A percentile compares a stretch with the other conserved stretches of the same genome.
Conservation (phyloP, 1,284 basidiomycete genomes). For the Phellopilus nigrolimitatus region DNA sequence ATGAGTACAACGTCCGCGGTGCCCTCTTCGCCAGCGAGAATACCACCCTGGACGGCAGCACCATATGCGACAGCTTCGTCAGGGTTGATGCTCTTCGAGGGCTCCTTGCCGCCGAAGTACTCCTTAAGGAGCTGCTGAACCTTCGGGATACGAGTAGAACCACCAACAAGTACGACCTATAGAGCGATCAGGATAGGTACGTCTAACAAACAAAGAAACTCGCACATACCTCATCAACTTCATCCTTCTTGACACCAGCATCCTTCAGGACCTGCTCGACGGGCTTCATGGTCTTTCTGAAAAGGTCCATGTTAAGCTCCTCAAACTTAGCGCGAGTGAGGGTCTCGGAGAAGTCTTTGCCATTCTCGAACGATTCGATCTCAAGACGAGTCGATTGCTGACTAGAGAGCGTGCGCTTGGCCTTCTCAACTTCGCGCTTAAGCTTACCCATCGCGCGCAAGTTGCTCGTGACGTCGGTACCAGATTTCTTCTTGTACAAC, state of each 20-base stretch:
- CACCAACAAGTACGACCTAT: slow-evolving; percentile 93
- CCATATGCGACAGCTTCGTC: slow-evolving; percentile 96
- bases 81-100: slow-evolving; percentile 91
- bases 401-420: slow-evolving; percentile 91
- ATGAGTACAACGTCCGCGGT: slow-evolving; percentile 87
- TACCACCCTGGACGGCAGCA: slow-evolving; percentile 97
- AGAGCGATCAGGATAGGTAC: too few species aligned
- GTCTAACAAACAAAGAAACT: too few species aligned
- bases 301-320: slow-evolving; percentile 97
- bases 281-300: slow-evolving; percentile 99
- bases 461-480: slow-evolving; percentile 84
- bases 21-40: slow-evolving; percentile 84
- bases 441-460: slow-evolving; percentile 93
- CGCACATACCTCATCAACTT: slow-evolving; percentile 92
- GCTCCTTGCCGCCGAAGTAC: slow-evolving; percentile 87
- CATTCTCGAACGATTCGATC: slow-evolving; percentile 85
- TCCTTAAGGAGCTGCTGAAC: slow-evolving; percentile 96
- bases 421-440: slow-evolving; percentile 98
- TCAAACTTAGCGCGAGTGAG: slow-evolving; percentile 98
- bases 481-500: slow-evolving; percentile 93
- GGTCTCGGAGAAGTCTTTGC: slow-evolving; percentile 96
- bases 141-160: slow-evolving; percentile 98
- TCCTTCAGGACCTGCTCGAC: slow-evolving; percentile 99
- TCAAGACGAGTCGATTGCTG: slow-evolving; percentile 72
- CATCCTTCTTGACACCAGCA: slow-evolving; percentile 96